Base-by-base conservation (phyloP, 257 asterid species). In the Jaltomata sinuosa region DNA sequence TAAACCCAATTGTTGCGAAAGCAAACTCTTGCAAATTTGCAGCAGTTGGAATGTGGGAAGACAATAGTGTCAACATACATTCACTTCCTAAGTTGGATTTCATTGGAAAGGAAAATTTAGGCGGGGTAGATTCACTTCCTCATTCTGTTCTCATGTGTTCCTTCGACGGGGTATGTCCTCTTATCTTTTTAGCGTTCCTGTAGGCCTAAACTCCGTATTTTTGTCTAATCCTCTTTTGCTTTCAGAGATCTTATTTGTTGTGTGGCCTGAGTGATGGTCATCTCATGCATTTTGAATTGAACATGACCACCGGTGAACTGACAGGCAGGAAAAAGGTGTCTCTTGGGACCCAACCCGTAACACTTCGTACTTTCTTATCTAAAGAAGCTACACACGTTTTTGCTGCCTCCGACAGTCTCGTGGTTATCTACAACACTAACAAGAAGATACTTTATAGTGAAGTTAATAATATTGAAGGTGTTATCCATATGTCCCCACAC, bases 11-110 rank as follows among this genome's bases (percentile, higher is more conserved):
- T 87, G 98, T 97, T 57, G 96, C 89, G 25, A 85, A 92, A 92
- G 91, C 94, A 88, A 93, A 90, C 83, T 80, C 86, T 78, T 92
- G 99, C 89, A 91, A 91, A 84, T 91, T 94, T 31, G 99, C 98
- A 85, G 99, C 96, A 7, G 99, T 96, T 84, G 99, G 99, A 49
- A 94, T 93, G 99, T 96, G 99, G 99, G 93, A 94, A n/a, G 99
- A 94, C 91, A 96, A 93, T 83, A 96, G 98, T 85, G 90, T 91
- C 74, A 85, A 91, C 52, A 88, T 84, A 32, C 87, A 82, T 82
- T 94, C 98, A 49, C 98, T 96, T 89, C 99, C 99, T 3, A 98
- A 93, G 78, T 81, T 96, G 90, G 93, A 91, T 88, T 94, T 91
- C 85, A 83, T 96, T 34, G 94, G 92, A 19, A 96, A 91, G 92